Evolutionary conservation across 2,329 filamentous ascomycete species (phyloP).

Genomic region (Hymenoscyphus occultus): DNA sequence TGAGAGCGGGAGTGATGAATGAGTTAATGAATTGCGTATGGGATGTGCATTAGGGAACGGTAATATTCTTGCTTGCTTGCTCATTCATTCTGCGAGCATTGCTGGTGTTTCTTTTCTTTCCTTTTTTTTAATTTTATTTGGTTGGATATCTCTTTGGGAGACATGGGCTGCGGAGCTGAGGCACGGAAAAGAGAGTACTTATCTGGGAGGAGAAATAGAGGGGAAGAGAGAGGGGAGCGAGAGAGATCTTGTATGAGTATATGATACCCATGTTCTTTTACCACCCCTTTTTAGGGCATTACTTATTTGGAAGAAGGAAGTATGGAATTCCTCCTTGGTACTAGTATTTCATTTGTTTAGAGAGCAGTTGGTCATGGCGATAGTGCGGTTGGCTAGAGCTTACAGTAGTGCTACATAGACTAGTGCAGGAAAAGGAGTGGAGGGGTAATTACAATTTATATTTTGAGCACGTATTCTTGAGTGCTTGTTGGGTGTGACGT

Average conservation of each 20-base stretch:
- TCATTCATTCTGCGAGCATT: slow-evolving; percentile 4
- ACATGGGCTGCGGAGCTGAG: too few species aligned
- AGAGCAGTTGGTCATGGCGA: background rate
- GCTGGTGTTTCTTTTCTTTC: slow-evolving; percentile 1
- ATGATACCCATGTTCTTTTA: slow-evolving; percentile 23
- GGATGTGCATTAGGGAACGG: background rate
- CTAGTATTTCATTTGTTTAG: slow-evolving; percentile 9
- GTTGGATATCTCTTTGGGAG: background rate
- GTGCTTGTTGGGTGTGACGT: background rate
- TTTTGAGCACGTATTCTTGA: background rate
- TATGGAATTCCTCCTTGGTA: background rate
- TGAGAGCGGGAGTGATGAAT: slow-evolving; percentile 14
- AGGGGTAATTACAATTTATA: background rate
- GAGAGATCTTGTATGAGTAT: slow-evolving; percentile 16
- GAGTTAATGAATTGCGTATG: background rate
- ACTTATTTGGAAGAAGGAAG: background rate
- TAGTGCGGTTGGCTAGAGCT: background rate
- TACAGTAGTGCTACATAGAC: background rate
- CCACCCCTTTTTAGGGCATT: slow-evolving; percentile 6
- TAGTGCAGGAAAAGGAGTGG: background rate
- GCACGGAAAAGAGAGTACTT: too few species aligned
- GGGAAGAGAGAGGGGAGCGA: background rate
- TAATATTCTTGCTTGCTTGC: background rate
- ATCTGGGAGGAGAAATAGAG: background rate
- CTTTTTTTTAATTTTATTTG: background rate